phyloP scores from a whole-genome alignment of 148 eudicot genomes.

The Diospyros kaki region DNA sequence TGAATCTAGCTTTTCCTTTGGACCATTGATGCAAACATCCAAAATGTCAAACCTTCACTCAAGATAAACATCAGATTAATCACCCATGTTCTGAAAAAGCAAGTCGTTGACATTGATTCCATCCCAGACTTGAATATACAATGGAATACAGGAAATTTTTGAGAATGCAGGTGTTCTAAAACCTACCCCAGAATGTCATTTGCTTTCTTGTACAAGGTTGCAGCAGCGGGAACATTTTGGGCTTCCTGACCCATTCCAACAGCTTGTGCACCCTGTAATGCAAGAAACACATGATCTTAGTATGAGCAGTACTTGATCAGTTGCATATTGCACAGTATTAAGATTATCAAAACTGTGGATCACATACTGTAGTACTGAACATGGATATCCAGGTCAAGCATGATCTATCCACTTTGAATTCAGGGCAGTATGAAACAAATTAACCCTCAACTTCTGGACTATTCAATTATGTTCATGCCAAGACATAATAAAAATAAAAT shows the following conservation, averaged over 20 bases:
- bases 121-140: background rate
- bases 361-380: background rate
- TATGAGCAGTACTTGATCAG: background rate
- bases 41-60: slow-evolving; percentile 73
- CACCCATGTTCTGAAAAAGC: background rate
- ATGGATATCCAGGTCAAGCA: too few relatives aligned
- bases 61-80: background rate
- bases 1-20: slow-evolving; percentile 92
- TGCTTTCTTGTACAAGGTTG: slow-evolving; percentile 73
- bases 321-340: background rate
- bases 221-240: slow-evolving; percentile 86
- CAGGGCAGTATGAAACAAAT: too few relatives aligned
- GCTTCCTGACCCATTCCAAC: slow-evolving; percentile 93
- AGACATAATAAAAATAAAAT: too few relatives aligned
- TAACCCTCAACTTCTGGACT: too few relatives aligned
- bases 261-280: slow-evolving; percentile 84
- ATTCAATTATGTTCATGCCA: too few relatives aligned
- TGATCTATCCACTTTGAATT: too few relatives aligned
- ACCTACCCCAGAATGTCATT: slow-evolving; percentile 84
- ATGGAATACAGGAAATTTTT: background rate
- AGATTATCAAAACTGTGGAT: too few relatives aligned
- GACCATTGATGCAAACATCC: slow-evolving; percentile 83
- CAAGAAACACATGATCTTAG: background rate
- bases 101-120: background rate
- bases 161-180: background rate